These are phyloP conservation scores for Apiospora aurea DNA, from an alignment of 2,329 filamentous ascomycete genomes.

Conservation along the genomic window DNA sequence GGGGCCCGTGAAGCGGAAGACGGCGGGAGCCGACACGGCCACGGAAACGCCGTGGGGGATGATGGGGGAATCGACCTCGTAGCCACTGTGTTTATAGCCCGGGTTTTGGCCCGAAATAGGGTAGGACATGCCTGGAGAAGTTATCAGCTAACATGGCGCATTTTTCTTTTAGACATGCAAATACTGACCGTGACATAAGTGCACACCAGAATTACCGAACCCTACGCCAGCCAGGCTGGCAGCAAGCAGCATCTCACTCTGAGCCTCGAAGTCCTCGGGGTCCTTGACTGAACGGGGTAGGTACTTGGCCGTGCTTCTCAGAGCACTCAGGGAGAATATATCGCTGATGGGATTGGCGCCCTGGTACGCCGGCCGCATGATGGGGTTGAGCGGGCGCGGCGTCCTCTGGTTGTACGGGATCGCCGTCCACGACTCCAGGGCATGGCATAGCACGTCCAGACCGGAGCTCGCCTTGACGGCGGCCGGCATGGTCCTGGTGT, in stretches of 20 bases:
- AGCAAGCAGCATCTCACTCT: slow-evolving; percentile 93
- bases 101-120: slow-evolving; percentile 96
- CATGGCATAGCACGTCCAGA: slow-evolving; percentile 93
- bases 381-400: slow-evolving; percentile 86
- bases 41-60: slow-evolving; percentile 97
- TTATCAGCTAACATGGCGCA: slow-evolving; percentile 24
- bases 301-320: slow-evolving; percentile 87
- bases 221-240: slow-evolving; percentile 94
- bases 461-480: slow-evolving; percentile 92
- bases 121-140: slow-evolving; percentile 85
- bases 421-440: slow-evolving; percentile 95
- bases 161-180: neutral
- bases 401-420: slow-evolving; percentile 90
- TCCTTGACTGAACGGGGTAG: slow-evolving; percentile 86
- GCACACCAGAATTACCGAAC: slow-evolving; percentile 97
- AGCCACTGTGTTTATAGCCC: slow-evolving; percentile 88
- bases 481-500: slow-evolving; percentile 94
- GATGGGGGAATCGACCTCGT: slow-evolving; percentile 76
- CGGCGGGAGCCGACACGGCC: slow-evolving; percentile 89
- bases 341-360: slow-evolving; percentile 98
- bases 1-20: slow-evolving; percentile 90
- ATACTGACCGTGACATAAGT: slow-evolving; percentile 68
- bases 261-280: slow-evolving; percentile 90
- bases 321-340: slow-evolving; percentile 90
- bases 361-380: slow-evolving; percentile 92